These are phyloP conservation scores for Malassezia furfur DNA, from an alignment of 1,284 basidiomycete genomes.

Conservation along the genomic window DNA sequence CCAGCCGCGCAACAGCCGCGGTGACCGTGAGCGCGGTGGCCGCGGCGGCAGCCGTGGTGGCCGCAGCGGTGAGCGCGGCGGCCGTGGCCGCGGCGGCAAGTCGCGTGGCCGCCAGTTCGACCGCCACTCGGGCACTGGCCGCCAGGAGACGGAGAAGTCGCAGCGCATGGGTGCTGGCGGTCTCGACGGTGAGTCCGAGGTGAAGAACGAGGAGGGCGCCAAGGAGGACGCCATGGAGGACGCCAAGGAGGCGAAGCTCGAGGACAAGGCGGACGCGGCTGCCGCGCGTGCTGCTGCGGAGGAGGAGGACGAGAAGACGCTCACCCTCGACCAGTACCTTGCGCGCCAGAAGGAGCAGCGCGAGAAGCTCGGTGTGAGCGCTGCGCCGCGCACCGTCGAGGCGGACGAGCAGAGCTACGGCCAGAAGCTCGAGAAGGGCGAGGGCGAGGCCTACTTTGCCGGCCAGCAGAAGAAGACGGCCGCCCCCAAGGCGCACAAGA, in stretches of 20 bases:
- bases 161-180: conserved; percentile 83
- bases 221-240: conserved; percentile 22
- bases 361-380: conserved; percentile 32
- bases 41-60: conserved; percentile 55
- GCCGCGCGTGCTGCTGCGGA: conserved; percentile 45
- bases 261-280: conserved; percentile 51
- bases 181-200: conserved; percentile 67
- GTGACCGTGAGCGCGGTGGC: conserved; percentile 48
- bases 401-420: conserved; percentile 34
- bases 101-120: conserved; percentile 60
- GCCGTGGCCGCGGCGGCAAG: conserved; percentile 55
- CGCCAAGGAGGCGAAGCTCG: conserved; percentile 45
- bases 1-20: conserved; percentile 24
- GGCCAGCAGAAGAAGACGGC: conserved; percentile 27
- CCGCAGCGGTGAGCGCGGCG: conserved; percentile 55
- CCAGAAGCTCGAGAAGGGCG: conserved; percentile 35
- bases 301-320: conserved; percentile 89
- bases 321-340: conserved; percentile 69
- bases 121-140: conserved; percentile 72
- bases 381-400: conserved; percentile 27
- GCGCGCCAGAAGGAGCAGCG: conserved; percentile 57
- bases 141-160: conserved; percentile 74
- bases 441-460: conserved; percentile 38
- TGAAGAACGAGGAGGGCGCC: conserved; percentile 58
- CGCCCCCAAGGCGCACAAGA: conserved; percentile 23